These are phyloP conservation scores for Crithidia mellificae DNA, from an alignment of 208 protist genomes.

Conservation along the genomic window DNA sequence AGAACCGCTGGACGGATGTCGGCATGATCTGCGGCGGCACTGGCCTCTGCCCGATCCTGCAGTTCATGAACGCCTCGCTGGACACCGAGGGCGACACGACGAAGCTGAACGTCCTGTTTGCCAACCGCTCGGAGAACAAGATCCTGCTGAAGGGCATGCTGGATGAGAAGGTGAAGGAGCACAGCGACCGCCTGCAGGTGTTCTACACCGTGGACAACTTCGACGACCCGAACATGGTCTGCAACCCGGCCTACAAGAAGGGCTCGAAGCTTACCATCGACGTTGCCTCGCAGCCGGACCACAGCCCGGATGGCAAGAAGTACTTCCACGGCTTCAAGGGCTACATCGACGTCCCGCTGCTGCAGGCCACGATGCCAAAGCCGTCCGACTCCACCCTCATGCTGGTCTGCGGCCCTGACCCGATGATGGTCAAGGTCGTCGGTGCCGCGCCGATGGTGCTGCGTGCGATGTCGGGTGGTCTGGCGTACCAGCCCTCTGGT, in stretches of 20 bases:
- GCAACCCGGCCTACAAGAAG: slow-evolving; percentile 50
- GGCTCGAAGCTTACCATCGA: slow-evolving; percentile 37
- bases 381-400: slow-evolving; percentile 72
- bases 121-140: slow-evolving; percentile 91
- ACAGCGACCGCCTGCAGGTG: slow-evolving; percentile 80
- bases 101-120: slow-evolving; percentile 85
- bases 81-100: slow-evolving; percentile 83
- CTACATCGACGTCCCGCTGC: slow-evolving; percentile 70
- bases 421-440: slow-evolving; percentile 80
- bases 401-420: slow-evolving; percentile 87
- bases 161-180: slow-evolving; percentile 62
- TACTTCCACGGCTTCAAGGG: slow-evolving; percentile 82
- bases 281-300: slow-evolving; percentile 36
- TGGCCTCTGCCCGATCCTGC: slow-evolving; percentile 91
- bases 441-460: slow-evolving; percentile 60
- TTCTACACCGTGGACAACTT: slow-evolving; percentile 87
- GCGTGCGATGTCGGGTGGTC: slow-evolving; percentile 71
- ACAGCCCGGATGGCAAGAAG: slow-evolving; percentile 47
- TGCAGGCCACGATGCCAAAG: slow-evolving; percentile 78
- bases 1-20: slow-evolving; percentile 75
- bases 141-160: slow-evolving; percentile 91
- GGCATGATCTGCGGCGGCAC: slow-evolving; percentile 92
- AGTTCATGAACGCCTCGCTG: slow-evolving; percentile 88
- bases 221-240: slow-evolving; percentile 50
- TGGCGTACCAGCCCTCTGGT: slow-evolving; percentile 77